Percentiles rank a stretch among this genome's conserved stretches.
phyloP scores from a whole-genome alignment of 495 filamentous ascomycete genomes.

The Aspergillus heteromorphus region DNA sequence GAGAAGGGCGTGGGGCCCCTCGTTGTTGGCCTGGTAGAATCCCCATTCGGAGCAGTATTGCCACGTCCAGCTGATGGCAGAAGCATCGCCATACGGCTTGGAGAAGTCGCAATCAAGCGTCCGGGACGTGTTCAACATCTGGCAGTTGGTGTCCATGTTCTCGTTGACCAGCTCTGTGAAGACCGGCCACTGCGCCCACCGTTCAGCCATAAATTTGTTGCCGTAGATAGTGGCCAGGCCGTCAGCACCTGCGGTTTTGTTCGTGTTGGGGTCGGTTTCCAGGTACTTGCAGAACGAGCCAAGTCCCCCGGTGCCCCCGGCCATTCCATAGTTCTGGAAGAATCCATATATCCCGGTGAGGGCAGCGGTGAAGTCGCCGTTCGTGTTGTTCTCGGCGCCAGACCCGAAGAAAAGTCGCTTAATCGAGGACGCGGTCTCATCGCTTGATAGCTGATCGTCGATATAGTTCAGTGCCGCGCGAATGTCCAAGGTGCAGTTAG shows the following conservation, averaged over 20 bases:
- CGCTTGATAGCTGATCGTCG: slow-evolving; percentile 38
- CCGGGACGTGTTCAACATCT: slow-evolving; percentile 23
- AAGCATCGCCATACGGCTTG: slow-evolving; percentile 27
- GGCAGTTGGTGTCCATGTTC: slow-evolving; percentile 37
- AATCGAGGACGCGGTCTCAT: slow-evolving; percentile 31
- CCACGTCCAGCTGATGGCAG: slow-evolving; percentile 51
- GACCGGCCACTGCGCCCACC: slow-evolving; percentile 42
- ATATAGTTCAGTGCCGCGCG: slow-evolving; percentile 48
- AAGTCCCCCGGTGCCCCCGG: slow-evolving; percentile 34
- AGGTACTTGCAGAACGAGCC: slow-evolving; percentile 44
- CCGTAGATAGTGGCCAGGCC: slow-evolving; percentile 40
- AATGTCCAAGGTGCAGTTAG: slow-evolving; percentile 51
- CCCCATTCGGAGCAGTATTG: slow-evolving; percentile 59
- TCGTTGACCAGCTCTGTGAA: slow-evolving; percentile 40
- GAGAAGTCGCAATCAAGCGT: slow-evolving; percentile 37
- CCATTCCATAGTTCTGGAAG: slow-evolving; percentile 47
- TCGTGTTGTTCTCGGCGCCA: slow-evolving; percentile 43
- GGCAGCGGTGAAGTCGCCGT: slow-evolving; percentile 45
- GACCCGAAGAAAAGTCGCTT: slow-evolving; percentile 48
- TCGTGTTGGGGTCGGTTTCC: slow-evolving; percentile 28
- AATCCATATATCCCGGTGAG: slow-evolving; percentile 34
- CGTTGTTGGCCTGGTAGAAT: slow-evolving; percentile 50
- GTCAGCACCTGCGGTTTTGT: slow-evolving; percentile 18
- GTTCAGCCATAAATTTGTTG: slow-evolving; percentile 36
- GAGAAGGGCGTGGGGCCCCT: slow-evolving; percentile 42